These are phyloP conservation scores for Ceratocystis diversiconidia DNA, from an alignment of 2,329 filamentous ascomycete species.

Conservation along the genomic window DNA sequence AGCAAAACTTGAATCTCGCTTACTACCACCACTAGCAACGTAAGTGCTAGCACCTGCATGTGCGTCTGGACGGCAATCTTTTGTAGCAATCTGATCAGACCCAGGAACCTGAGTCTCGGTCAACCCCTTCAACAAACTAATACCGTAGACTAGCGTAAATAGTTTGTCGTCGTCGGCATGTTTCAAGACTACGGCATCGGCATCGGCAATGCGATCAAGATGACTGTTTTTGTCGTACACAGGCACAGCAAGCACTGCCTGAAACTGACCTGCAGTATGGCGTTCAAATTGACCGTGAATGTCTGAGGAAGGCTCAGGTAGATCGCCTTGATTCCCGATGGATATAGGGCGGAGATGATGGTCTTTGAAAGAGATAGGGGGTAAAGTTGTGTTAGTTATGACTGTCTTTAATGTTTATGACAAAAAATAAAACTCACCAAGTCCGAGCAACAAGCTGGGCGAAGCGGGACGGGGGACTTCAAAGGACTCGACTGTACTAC, in stretches of 20 bases:
- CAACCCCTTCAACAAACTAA: constrained; percentile 12
- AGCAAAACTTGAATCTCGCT: constrained; percentile 12
- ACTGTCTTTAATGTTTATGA: background rate
- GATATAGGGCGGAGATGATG: constrained; percentile 10
- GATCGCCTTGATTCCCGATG: constrained; percentile 5
- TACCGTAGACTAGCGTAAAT: constrained; percentile 16
- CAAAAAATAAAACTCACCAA: constrained; percentile 8
- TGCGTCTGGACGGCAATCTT: constrained; percentile 2
- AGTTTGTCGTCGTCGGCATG: constrained; percentile 9
- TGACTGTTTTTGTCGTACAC: constrained; percentile 16
- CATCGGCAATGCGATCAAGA: constrained; percentile 11
- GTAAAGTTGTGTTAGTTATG: background rate
- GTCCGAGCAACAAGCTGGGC: constrained; percentile 15
- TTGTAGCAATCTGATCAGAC: background rate
- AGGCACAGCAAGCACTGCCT: constrained; percentile 17
- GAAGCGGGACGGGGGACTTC: constrained; percentile 12
- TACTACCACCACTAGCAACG: background rate
- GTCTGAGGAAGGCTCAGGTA: constrained; percentile 5
- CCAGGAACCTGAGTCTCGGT: background rate
- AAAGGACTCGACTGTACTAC: background rate
- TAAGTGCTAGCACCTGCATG: background rate
- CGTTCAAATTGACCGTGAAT: constrained; percentile 7
- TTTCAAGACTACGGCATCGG: constrained; percentile 12
- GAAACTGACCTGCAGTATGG: constrained; percentile 18
- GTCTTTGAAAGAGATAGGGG: background rate